Percentiles rank a stretch among this genome's conserved stretches.
Evolutionary conservation across 495 filamentous ascomycete genomes (phyloP).

Genomic region (Hypoxylon fuscum): DNA sequence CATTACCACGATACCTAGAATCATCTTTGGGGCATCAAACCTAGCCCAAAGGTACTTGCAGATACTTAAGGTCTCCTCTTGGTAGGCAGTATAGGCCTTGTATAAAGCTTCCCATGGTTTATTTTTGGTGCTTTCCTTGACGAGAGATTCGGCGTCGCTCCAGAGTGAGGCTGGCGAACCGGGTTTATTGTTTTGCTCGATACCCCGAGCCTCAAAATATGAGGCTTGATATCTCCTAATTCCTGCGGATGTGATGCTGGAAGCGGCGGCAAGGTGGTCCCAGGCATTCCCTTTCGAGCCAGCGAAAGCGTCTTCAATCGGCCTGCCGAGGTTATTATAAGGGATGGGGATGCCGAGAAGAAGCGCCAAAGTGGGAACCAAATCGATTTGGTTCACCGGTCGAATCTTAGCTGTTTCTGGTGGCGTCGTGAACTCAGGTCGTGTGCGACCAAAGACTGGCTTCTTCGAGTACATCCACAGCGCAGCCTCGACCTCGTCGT

Average conservation of each 20-base stretch:
- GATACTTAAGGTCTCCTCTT: conserved; percentile 78
- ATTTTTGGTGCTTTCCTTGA: conserved; percentile 40
- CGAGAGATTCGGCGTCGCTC: conserved; percentile 53
- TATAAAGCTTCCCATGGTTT: conserved; percentile 56
- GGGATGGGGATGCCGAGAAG: conserved; percentile 92
- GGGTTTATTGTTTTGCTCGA: conserved; percentile 65
- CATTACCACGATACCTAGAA: conserved; percentile 76
- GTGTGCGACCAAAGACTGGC: conserved; percentile 79
- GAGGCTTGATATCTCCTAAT: conserved; percentile 85
- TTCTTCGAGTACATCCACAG: conserved; percentile 98
- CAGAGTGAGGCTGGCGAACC: conserved; percentile 68
- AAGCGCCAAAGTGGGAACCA: conserved; percentile 89
- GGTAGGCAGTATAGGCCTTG: conserved; percentile 73
- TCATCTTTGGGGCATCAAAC: conserved; percentile 88
- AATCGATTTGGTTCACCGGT: conserved; percentile 91
- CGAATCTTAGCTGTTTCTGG: conserved; percentile 79
- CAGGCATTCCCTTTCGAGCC: conserved; percentile 72
- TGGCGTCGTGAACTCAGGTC: conserved; percentile 66
- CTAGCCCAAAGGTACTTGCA: conserved; percentile 89
- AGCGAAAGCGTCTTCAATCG: conserved; percentile 93
- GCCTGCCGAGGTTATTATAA: conserved; percentile 95
- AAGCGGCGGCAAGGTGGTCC: conserved; percentile 77
- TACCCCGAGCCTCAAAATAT: conserved; percentile 65
- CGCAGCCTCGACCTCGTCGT: conserved; percentile 93
- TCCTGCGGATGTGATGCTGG: conserved; percentile 80